Evolutionary conservation across 2,329 filamentous ascomycete genomes (phyloP), one percentile per base, ranked within the genome.

Genomic region (Biscogniauxia mediterranea): DNA sequence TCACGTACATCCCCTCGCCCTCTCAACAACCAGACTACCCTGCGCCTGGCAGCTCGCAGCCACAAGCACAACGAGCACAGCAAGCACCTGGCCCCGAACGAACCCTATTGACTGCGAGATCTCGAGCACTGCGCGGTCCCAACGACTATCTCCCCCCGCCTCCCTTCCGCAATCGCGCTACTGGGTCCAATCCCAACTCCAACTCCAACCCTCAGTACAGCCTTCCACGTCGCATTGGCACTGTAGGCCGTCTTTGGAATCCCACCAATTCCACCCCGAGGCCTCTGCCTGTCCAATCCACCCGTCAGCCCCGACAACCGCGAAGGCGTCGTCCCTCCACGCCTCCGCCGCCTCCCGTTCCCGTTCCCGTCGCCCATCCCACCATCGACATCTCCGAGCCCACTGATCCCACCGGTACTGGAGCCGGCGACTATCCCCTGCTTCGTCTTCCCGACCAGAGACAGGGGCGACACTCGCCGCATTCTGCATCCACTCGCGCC

Each of bases 261-360:
- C 84, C 84, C 23, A 82, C 82, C 61, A 86, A 86, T 70, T 86
- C 83, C 25, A 86, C 84, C 2, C 83, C 83, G 52, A 78, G 83
- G 61, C 67, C 56, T 42, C 56, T 64, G 38, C 66, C 71, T 11
- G 73, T 58, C 65, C 76, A 59, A 69, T 64, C 62, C 52, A 65
- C 71, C 8, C 64, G 67, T 53, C 61, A 68, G 21, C 56, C 60
- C 51, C 68, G 61, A 28, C 63, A 62, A n/a, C 56, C 68, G 52
- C 75, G 78, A 59, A 76, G 72, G 62, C 80, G 83, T 59, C 81
- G 82, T 25, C 79, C 79, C 17, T 86, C 83, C 15, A 82, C 81
- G 17, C 84, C 84, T 17, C 81, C 81, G 5, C 81, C 80, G 46
- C 83, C 84, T 11, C 68, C 81, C 5, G 73, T 86, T 8, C 83